Conservation (phyloP, 1,139 yeast genomes). For the Komagataea norvegica region DNA sequence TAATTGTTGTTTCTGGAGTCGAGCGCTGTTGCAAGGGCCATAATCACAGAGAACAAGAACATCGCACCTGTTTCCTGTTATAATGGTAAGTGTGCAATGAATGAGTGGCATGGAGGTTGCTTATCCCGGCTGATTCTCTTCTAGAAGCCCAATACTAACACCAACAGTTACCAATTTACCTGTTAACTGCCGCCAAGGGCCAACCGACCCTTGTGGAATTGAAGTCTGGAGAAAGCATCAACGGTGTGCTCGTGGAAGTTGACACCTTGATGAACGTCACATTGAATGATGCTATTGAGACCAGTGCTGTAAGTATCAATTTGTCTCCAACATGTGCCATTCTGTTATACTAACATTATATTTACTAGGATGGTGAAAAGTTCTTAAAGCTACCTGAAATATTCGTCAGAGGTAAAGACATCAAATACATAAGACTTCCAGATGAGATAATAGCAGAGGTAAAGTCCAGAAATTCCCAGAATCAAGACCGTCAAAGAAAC, state of each 20-base stretch:
- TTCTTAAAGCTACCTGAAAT: conserved; percentile 70
- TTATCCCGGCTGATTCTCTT: too few species aligned
- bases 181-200: conserved; percentile 87
- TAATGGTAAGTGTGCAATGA: too few species aligned
- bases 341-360: conserved; percentile 5
- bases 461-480: conserved; percentile 58
- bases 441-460: conserved; percentile 78
- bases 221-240: conserved; percentile 86
- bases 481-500: conserved; percentile 41
- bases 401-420: conserved; percentile 81
- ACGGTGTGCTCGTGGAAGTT: conserved; percentile 80
- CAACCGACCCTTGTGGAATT: conserved; percentile 86
- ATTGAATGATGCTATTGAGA: conserved; percentile 70
- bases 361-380: conserved; percentile 47
- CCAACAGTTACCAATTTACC: conserved; percentile 73
- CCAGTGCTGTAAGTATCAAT: conserved; percentile 41
- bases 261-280: conserved; percentile 97
- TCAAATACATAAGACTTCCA: conserved; percentile 62
- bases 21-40: too few species aligned
- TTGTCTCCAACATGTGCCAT: too few species aligned
- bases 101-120: too few species aligned
- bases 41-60: too few species aligned
- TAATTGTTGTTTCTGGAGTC: too few species aligned
- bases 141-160: too few species aligned
- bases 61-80: too few species aligned